A percentile compares a stretch with the other conserved stretches of the same genome.
These are phyloP conservation scores for Ustilago xerochloae DNA, from an alignment of 1,284 basidiomycete species.

Conservation along the genomic window DNA sequence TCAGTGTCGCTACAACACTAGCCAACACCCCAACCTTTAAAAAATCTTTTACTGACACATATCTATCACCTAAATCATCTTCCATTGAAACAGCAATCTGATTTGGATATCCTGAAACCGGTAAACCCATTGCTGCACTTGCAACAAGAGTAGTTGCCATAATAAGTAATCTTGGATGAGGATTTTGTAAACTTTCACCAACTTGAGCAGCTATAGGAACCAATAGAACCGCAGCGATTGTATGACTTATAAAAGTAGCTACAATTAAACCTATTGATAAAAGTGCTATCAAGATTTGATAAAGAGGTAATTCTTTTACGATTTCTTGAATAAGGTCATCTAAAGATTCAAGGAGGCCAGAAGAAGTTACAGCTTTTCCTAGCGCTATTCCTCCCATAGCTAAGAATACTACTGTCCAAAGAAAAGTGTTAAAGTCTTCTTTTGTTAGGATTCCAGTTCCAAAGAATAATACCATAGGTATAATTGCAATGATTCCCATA, in stretches of 20 bases:
- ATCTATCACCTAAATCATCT: conserved; percentile 88
- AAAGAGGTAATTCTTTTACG: conserved; percentile 79
- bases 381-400: conserved; percentile 97
- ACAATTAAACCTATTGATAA: conserved; percentile 86
- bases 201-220: conserved; percentile 95
- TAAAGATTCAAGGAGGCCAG: conserved; percentile 77
- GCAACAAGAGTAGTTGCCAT: conserved; percentile 85
- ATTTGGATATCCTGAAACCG: conserved; percentile 96
- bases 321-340: conserved; percentile 74
- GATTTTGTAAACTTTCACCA: conserved; percentile 75
- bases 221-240: conserved; percentile 90
- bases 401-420: conserved; percentile 68
- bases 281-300: conserved; percentile 85
- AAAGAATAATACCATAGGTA: conserved; percentile 94
- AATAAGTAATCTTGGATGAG: conserved; percentile 65
- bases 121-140: conserved; percentile 96
- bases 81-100: conserved; percentile 79
- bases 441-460: conserved; percentile 93
- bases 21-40: conserved; percentile 92
- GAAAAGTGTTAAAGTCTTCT: conserved; percentile 71
- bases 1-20: conserved; percentile 81
- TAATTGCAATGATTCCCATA: conserved; percentile 93
- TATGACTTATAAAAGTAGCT: conserved; percentile 69
- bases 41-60: conserved; percentile 76
- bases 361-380: conserved; percentile 90